Base-by-base conservation (phyloP, 139 green algal genomes). In the Chlorella vulgaris region DNA sequence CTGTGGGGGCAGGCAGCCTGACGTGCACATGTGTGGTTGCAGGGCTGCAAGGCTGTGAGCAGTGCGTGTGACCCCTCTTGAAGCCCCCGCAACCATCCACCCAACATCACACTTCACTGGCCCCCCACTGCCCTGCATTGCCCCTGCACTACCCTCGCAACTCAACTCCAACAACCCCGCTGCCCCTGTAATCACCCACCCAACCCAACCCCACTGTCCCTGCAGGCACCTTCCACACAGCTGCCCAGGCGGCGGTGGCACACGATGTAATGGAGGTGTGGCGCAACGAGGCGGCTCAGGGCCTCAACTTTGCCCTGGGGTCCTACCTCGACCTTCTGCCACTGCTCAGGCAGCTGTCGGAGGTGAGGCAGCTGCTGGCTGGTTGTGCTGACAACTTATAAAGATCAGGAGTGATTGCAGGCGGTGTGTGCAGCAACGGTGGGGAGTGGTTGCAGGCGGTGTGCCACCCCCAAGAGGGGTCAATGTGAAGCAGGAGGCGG, bases 221-320 rank as follows among this genome's bases (percentile, higher is more conserved):
- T n/a, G 29, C 71, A 79, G 73, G 73, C 73, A 79, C 73, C 35
- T 79, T 79, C 36, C 73, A 79, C 73, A 79, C 73, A 1, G 73
- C 73, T 15, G 73, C 50, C 51, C 73, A 79, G 73, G 73, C 73
- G 10, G 73, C 73, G 7, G 73, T 68, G 73, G 73, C 73, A 26
- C 73, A 79, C 36, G 73, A 79, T n/a, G 53, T 79, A 4, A 79
- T 79, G 73, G 73, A 79, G 73, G 35, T 79, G 35, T 79, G 73
- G 73, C 73, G 73, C 53, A 79, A 69, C 73, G 35, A 51, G 10
- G 22, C 29, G 26, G 73, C 73, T 13, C 73, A 79, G 53, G 73
- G 73, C 53, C 73, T 79, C 35, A 79, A 79, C 53, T 79, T 79
- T 68, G 50, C 35, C 0, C 28, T 51, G 4, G 8, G 4, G 6